Evolutionary conservation across 805 yeast genomes (phyloP), one percentile per base, ranked within the genome.

Genomic region (Yueomyces sinensis): DNA sequence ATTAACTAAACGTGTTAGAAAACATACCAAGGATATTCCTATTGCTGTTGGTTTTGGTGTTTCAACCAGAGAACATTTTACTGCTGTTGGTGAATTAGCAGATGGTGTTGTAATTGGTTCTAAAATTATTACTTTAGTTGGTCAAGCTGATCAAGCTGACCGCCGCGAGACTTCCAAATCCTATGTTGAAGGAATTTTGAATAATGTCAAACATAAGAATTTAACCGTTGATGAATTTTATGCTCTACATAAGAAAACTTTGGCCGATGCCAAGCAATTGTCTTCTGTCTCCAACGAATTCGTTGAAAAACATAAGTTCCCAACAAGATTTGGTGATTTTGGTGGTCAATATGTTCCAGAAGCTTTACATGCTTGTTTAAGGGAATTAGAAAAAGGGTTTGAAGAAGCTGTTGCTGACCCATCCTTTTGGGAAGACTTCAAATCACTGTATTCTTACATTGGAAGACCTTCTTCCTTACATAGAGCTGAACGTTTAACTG

Each of bases 281-380:
- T 36, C 42, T 15, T 46, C 45, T 16, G 39, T 49, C 7, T 43
- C 57, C 14, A 40, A 47, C 27, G 51, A 53, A 5, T 70, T 72
- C 42, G 65, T 65, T 38, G 91, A 80, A 56, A 40, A 43, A 4
- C 91, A 81, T 52, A 70, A 73, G 41, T 81, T 71, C 54, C 70
- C 75, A 45, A 79, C 89, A 37, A 69, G 80, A 42, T 89, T 89
- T 49, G 99, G 97, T 51, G 86, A 76, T 33, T 93, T 84, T 54
- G 99, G 99, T 56, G 99, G 99, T 40, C 98, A 91, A 64, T 91
- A 84, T 54, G 98, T 91, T 29, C 99, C 99, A 28, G 99, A 91
- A 65, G 83, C 94, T 17, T 65, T 91, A 51, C 89, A 87, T 61
- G 73, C 94, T 30, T 89, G 97, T 65, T 68, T 91, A 47, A 72